Percentiles rank a stretch among this genome's conserved stretches.
These are phyloP conservation scores for Quercus alba DNA, from an alignment of 306 rosid genomes.

Conservation along the genomic window DNA sequence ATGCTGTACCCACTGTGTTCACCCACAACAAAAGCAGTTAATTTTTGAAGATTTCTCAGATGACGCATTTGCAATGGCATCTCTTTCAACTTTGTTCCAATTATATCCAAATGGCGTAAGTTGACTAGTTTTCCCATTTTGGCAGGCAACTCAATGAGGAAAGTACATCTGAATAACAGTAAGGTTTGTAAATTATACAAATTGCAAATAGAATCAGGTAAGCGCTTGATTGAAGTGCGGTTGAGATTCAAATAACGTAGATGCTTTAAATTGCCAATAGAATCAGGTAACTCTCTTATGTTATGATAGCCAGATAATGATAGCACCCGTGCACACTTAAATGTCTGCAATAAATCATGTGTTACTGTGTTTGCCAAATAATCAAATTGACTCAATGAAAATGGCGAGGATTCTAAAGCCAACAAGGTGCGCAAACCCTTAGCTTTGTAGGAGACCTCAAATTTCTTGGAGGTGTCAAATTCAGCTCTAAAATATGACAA, in stretches of 20 bases:
- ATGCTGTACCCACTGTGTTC: too few species aligned
- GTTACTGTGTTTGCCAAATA: too few species aligned
- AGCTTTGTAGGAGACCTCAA: background rate
- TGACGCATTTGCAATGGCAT: too few species aligned
- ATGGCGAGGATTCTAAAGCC: background rate
- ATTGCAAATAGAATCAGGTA: conserved; percentile 9
- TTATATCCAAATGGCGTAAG: too few species aligned
- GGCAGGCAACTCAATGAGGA: too few species aligned
- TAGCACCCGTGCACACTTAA: background rate
- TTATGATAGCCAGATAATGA: background rate
- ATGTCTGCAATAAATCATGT: background rate
- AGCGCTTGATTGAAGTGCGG: background rate
- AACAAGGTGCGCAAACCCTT: background rate
- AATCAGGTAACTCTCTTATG: background rate
- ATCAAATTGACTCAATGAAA: background rate
- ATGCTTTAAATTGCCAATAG: conserved; percentile 2
- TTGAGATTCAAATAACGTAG: conserved; percentile 20
- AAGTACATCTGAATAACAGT: background rate
- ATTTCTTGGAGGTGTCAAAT: background rate
- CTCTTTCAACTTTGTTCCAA: too few species aligned
- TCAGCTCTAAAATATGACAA: background rate
- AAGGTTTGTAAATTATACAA: conserved; percentile 18
- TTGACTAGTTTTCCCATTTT: too few species aligned
- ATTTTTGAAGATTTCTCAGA: too few species aligned
- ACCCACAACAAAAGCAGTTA: too few species aligned